Evolutionary conservation across 1,284 basidiomycete genomes (phyloP).

Genomic region (Exsudoporus floridanus): DNA sequence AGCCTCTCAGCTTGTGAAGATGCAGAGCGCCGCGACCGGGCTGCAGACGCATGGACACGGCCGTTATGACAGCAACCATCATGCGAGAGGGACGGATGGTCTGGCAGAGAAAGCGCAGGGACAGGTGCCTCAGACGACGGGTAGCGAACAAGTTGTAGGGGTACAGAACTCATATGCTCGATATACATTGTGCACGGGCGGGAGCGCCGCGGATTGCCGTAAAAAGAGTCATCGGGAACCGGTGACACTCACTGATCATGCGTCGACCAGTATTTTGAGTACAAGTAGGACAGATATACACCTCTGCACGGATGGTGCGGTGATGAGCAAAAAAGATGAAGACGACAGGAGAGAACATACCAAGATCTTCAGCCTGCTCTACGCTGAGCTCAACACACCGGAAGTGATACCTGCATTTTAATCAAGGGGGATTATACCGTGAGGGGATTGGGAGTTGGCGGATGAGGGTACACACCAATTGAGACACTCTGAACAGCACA

Average conservation of each 20-base stretch:
- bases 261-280: conserved; percentile 59
- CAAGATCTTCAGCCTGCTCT: conserved; percentile 69
- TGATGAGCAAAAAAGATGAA: conserved; percentile 15
- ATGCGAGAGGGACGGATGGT: conserved; percentile 34
- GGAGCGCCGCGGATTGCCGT: conserved; percentile 37
- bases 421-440: background rate
- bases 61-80: conserved; percentile 37
- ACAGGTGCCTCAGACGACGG: conserved; percentile 35
- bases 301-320: conserved; percentile 41
- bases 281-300: conserved; percentile 72
- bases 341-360: conserved; percentile 46
- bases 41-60: conserved; percentile 31
- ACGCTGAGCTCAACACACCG: conserved; percentile 60
- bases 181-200: conserved; percentile 39
- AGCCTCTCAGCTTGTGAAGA: conserved; percentile 36
- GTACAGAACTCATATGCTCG: conserved; percentile 38
- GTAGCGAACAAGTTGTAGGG: conserved; percentile 37
- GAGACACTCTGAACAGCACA: conserved; percentile 67
- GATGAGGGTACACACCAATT: conserved; percentile 59
- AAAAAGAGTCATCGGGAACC: conserved; percentile 38
- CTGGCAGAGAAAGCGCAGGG: conserved; percentile 35
- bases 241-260: conserved; percentile 74
- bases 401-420: conserved; percentile 67
- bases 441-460: background rate
- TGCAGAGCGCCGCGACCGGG: conserved; percentile 23